Evolutionary conservation across 345 rosid genomes (phyloP), one percentile per base, ranked within the genome.

Genomic region (Hypericum perforatum): DNA sequence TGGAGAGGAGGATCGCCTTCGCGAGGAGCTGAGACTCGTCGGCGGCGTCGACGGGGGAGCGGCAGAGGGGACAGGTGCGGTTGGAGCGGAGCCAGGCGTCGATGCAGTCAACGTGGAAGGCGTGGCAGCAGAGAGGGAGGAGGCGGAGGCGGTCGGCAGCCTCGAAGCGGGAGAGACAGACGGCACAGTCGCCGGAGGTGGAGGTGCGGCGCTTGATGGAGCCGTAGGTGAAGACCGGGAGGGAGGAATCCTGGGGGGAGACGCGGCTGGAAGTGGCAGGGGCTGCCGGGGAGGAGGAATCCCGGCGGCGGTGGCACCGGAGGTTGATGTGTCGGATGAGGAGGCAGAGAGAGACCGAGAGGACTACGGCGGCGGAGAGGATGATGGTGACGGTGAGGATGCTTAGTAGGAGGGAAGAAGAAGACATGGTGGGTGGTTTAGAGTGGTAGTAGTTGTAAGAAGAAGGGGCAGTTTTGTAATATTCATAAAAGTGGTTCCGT

Each of bases 61-160:
- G 96, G 44, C 96, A 92, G 36, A 92, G 83, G 10, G 98, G 98
- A 69, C 98, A 92, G 0, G 95, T 82, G 10, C 76, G 90, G 55
- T 83, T 82, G 2, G 88, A 68, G 2, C 43, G 53, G 5, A 88
- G 79, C 96, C 98, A 92, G 0, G 79, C 73, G 64, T 85, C 96
- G 45, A 92, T 74, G 67, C 98, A 92, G 2, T 67, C 58, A 0
- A 79, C 76, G 54, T 92, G 98, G 53, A 92, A 92, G 7, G 96
- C 98, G 54, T 92, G 96, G 56, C 94, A 83, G 42, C 96, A 92
- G 5, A 92, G 76, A 4, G 95, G 95, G 3, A 92, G 82, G 2
- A 92, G 79, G 41, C 96, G 85, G 50, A 92, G 86, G 62, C 74
- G 94, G 66, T 92, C 95, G 5, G 76, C 70, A 32, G 74, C 66